Evolutionary conservation across 2,329 filamentous ascomycete genomes (phyloP).

Genomic region (Tricladium varicosporioides): DNA sequence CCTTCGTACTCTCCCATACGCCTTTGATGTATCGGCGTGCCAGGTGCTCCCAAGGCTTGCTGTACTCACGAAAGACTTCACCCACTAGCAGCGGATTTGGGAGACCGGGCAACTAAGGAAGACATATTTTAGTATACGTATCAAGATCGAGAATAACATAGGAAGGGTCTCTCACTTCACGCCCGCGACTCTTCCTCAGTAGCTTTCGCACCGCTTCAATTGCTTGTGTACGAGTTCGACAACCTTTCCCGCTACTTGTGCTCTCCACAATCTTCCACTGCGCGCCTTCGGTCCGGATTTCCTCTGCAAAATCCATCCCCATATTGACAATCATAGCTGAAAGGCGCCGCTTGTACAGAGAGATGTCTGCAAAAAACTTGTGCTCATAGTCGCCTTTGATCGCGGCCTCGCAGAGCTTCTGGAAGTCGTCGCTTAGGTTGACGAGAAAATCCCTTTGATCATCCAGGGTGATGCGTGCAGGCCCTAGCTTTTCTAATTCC

Average conservation of each 20-base stretch:
- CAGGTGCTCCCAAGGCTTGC: slow-evolving; percentile 14
- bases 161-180: slow-evolving; percentile 10
- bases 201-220: slow-evolving; percentile 10
- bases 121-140: not conserved
- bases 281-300: slow-evolving; percentile 7
- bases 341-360: slow-evolving; percentile 11
- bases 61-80: slow-evolving; percentile 23
- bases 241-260: not conserved
- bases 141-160: not conserved
- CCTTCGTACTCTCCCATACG: slow-evolving; percentile 25
- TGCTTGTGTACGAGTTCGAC: slow-evolving; percentile 13
- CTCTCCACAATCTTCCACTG: slow-evolving; percentile 12
- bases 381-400: slow-evolving; percentile 30
- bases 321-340: slow-evolving; percentile 12
- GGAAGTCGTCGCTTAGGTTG: slow-evolving; percentile 28
- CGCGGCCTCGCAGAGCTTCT: slow-evolving; percentile 28
- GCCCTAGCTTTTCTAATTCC: slow-evolving; percentile 10
- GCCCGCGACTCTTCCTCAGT: slow-evolving; percentile 14
- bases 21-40: slow-evolving; percentile 15
- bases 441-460: slow-evolving; percentile 21
- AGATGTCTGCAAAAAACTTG: slow-evolving; percentile 10
- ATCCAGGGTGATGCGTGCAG: slow-evolving; percentile 6
- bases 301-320: slow-evolving; percentile 16
- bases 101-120: slow-evolving; percentile 12
- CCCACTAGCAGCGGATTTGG: slow-evolving; percentile 22